Evolutionary conservation across 2,329 filamentous ascomycete genomes (phyloP), one percentile per base, ranked within the genome.

Genomic region (Diaporthe amygdali): DNA sequence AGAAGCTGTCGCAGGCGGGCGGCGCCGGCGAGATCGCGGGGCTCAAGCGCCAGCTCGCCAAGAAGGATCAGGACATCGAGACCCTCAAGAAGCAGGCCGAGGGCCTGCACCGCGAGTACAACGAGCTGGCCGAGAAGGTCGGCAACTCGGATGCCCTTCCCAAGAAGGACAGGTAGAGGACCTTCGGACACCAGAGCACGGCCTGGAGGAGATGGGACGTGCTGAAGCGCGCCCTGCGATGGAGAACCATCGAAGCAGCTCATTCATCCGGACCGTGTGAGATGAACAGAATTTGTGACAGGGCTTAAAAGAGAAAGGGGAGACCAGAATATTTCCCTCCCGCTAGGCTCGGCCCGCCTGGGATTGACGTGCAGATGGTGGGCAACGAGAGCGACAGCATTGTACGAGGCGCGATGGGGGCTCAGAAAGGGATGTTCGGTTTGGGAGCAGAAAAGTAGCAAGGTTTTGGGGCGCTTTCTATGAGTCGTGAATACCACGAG

Each of bases 31-130:
- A 97, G 85, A 89, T 98, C 74, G 89, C 88, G 68, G 82, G 84
- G 71, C 88, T 95, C 73, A 90, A 87, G 84, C 87, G 89, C 84
- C 87, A 97, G 81, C 87, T 97, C 74, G 90, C 91, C 73, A 87
- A 90, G 82, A 95, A 95, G 86, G 93, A 98, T 75, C 89, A 88
- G 75, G 95, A 98, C 78, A 90, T 98, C 76, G 90, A 93, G 83
- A 94, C 90, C 70, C 86, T 98, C 77, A 97, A 97, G 92, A 97
- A 97, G 88, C 96, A 99, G 89, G 90, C 91, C 74, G 90, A 93
- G 80, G 93, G 93, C 66, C 88, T 98, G 72, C 91, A 91, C 81
- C 89, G 91, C 80, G 95, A 97, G 86, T 98, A 98, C 84, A 90
- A 94, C 81, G 90, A 92, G 76, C 87, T 98, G 77, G 91, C 94